Evolutionary conservation across 305 asterid species (phyloP).

Genomic region (Plantago coronopus): DNA sequence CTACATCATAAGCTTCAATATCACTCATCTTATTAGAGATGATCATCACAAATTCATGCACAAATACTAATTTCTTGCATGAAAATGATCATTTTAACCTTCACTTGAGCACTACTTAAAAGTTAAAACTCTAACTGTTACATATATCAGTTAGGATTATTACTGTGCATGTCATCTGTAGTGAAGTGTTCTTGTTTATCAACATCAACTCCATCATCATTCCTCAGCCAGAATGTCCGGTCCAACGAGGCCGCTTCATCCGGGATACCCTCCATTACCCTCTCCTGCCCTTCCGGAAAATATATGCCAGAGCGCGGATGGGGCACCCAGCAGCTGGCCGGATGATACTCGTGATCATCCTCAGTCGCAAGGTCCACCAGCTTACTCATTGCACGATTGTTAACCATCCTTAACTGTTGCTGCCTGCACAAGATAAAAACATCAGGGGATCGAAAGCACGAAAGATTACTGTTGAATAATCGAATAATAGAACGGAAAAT

Average conservation of each 20-base stretch:
- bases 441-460: no score
- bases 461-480: neutral
- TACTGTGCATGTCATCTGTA: neutral
- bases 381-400: slow-evolving; percentile 27
- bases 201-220: slow-evolving; percentile 41
- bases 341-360: neutral
- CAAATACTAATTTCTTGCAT: no score
- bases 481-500: neutral
- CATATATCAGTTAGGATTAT: neutral
- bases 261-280: slow-evolving; percentile 62
- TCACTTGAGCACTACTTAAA: no score
- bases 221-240: slow-evolving; percentile 53
- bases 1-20: no score
- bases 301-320: slow-evolving; percentile 66
- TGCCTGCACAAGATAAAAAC: slow-evolving; percentile 15
- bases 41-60: no score
- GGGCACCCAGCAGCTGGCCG: slow-evolving; percentile 42
- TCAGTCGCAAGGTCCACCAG: slow-evolving; percentile 7
- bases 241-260: slow-evolving; percentile 47
- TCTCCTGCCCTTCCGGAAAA: slow-evolving; percentile 58
- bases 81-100: no score
- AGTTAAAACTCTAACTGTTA: no score
- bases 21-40: no score
- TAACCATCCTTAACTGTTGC: neutral
- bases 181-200: slow-evolving; percentile 14